Evolutionary conservation across 306 rosid species (phyloP).

Genomic region (Dryas alaskensis): DNA sequence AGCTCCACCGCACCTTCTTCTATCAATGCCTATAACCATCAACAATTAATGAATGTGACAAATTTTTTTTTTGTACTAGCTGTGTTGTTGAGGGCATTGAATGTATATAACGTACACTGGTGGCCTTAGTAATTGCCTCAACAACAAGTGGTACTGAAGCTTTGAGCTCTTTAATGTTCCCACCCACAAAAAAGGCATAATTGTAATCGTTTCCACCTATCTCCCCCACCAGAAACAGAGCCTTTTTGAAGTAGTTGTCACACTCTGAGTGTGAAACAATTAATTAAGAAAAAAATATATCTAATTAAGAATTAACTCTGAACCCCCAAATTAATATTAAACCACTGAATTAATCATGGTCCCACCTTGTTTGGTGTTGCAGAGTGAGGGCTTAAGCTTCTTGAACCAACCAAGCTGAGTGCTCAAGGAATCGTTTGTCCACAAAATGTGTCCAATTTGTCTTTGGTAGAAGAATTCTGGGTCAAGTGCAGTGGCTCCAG

Average conservation of each 20-base stretch:
- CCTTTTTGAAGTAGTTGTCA: conserved; percentile 46
- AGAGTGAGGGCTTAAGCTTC: conserved; percentile 56
- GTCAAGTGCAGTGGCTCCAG: conserved; percentile 72
- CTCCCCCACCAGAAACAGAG: conserved; percentile 70
- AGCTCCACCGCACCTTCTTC: conserved; percentile 63
- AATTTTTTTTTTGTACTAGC: too few relatives aligned
- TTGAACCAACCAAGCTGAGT: conserved; percentile 72
- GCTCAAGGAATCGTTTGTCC: conserved; percentile 52
- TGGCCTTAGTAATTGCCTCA: conserved; percentile 42
- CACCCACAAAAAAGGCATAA: conserved; percentile 44
- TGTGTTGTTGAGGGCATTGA: too few relatives aligned
- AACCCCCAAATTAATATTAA: too few relatives aligned
- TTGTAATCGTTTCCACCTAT: conserved; percentile 83
- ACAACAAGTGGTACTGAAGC: conserved; percentile 44
- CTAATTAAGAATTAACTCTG: too few relatives aligned
- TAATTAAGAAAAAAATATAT: background rate
- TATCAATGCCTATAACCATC: conserved; percentile 45
- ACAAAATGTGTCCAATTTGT: conserved; percentile 30
- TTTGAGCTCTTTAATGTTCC: conserved; percentile 39
- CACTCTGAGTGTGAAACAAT: conserved; percentile 38
- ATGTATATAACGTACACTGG: conserved; percentile 34
- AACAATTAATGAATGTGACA: too few relatives aligned
- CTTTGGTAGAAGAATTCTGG: conserved; percentile 39
- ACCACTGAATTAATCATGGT: too few relatives aligned
- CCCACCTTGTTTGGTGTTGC: conserved; percentile 53